Conservation (phyloP, 2,329 filamentous ascomycete species). For the Gnomoniopsis smithogilvyi region DNA sequence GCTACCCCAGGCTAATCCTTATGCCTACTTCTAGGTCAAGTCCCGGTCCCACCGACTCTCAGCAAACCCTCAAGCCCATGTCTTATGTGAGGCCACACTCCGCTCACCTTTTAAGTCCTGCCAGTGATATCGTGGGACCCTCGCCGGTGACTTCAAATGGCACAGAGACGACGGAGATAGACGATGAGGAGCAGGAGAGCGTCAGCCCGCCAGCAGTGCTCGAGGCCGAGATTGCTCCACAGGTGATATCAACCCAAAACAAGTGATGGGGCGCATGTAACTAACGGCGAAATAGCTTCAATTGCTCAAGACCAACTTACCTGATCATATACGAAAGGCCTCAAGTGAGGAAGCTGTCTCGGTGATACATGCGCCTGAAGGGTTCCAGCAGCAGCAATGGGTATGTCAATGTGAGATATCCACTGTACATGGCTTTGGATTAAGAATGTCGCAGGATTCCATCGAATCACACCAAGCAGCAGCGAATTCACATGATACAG, state of each 20-base stretch:
- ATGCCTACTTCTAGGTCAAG: conserved; percentile 40
- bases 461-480: conserved; percentile 21
- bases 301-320: conserved; percentile 54
- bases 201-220: conserved; percentile 26
- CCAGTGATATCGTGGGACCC: conserved; percentile 70
- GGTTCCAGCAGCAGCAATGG: conserved; percentile 73
- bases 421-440: not conserved
- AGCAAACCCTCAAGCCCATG: conserved; percentile 48
- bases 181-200: conserved; percentile 69
- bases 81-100: conserved; percentile 47
- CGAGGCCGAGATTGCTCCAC: conserved; percentile 33
- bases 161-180: conserved; percentile 79
- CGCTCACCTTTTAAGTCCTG: conserved; percentile 55
- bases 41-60: conserved; percentile 40
- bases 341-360: conserved; percentile 78
- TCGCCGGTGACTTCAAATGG: conserved; percentile 84
- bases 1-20: conserved; percentile 6
- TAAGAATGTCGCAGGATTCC: conserved; percentile 37
- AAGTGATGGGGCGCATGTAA: conserved; percentile 22
- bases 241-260: conserved; percentile 25
- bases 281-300: conserved; percentile 35
- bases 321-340: conserved; percentile 54
- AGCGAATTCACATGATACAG: conserved; percentile 31
- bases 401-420: conserved; percentile 42
- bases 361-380: conserved; percentile 85